Base-by-base conservation (phyloP, 768 basidiomycete genomes). In the Fomitopsis pulvina region DNA sequence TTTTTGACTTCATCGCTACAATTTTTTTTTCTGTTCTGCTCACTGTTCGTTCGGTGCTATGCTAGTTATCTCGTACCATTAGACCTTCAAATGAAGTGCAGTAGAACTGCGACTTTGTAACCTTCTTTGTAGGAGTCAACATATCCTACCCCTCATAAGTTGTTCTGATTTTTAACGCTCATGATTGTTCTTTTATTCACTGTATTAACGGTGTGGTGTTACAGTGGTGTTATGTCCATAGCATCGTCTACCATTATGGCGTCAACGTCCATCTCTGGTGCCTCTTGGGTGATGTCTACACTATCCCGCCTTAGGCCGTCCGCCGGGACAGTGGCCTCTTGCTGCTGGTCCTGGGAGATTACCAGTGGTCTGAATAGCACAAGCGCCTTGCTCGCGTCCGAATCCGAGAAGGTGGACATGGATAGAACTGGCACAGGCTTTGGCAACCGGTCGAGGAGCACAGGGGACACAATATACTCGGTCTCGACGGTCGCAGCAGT, bases 141-240 rank as follows among this genome's bases (percentile, higher is more conserved):
- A n/a, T n/a, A n/a, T n/a, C n/a, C n/a, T n/a, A n/a, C n/a, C n/a
- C n/a, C n/a, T n/a, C n/a, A n/a, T n/a, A n/a, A n/a, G n/a, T n/a
- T n/a, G n/a, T n/a, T 14, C 14, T 30, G 7, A 14, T 30, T 18
- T 16, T 4, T 37, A 18, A 37, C 34, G 5, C 34, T 30, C n/a
- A n/a, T n/a, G n/a, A 14, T 30, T 14, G 29, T 30, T 30, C 34
- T 37, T 37, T 6, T 14, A 14, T 42, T 42, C 10, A 22, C 4
- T 42, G 41, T 22, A 42, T 42, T 22, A 27, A 18, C 25, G 22
- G 14, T 25, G n/a, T 16, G 29, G 2, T 18, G 16, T 25, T 34
- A 48, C 20, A 60, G 46, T 45, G 53, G 49, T 52, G 63, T 59
- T 39, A 63, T 52, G 46, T 61, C 64, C 63, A 61, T 61, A 50